phyloP scores from a whole-genome alignment of 805 yeast species.

The Zygotorulaspora danielsina region DNA sequence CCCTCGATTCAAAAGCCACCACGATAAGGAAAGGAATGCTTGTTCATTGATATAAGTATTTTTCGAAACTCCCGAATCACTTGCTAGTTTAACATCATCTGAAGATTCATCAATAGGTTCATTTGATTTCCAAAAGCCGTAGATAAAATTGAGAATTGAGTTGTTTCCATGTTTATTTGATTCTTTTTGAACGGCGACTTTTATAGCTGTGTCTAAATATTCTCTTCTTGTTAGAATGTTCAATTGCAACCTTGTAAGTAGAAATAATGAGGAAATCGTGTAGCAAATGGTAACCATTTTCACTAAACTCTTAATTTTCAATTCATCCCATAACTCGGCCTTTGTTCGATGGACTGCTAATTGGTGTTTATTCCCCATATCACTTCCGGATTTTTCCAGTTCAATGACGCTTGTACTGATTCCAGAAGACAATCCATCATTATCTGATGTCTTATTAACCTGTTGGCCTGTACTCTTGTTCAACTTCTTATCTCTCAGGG shows the following conservation, averaged over 20 bases:
- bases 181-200: slow-evolving; percentile 46
- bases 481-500: slow-evolving; percentile 26
- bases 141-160: slow-evolving; percentile 7
- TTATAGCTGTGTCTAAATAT: slow-evolving; percentile 73
- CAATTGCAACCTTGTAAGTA: slow-evolving; percentile 78
- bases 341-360: slow-evolving; percentile 39
- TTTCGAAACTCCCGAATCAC: slow-evolving; percentile 4
- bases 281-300: slow-evolving; percentile 70
- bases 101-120: slow-evolving; percentile 7
- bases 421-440: slow-evolving; percentile 22
- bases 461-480: slow-evolving; percentile 9
- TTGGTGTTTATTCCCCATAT: slow-evolving; percentile 12
- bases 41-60: slow-evolving; percentile 58
- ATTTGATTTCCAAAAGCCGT: slow-evolving; percentile 9
- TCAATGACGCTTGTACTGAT: slow-evolving; percentile 20
- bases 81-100: slow-evolving; percentile 30
- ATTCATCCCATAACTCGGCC: slow-evolving; percentile 75
- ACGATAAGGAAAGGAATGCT: slow-evolving; percentile 76
- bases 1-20: slow-evolving; percentile 93
- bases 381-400: slow-evolving; percentile 10
- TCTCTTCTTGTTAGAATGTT: slow-evolving; percentile 85
- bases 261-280: slow-evolving; percentile 60
- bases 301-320: slow-evolving; percentile 70
- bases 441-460: slow-evolving; percentile 4
- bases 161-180: slow-evolving; percentile 12